Evolutionary conservation across 306 rosid genomes (phyloP).

Genomic region (Cicer arietinum): DNA sequence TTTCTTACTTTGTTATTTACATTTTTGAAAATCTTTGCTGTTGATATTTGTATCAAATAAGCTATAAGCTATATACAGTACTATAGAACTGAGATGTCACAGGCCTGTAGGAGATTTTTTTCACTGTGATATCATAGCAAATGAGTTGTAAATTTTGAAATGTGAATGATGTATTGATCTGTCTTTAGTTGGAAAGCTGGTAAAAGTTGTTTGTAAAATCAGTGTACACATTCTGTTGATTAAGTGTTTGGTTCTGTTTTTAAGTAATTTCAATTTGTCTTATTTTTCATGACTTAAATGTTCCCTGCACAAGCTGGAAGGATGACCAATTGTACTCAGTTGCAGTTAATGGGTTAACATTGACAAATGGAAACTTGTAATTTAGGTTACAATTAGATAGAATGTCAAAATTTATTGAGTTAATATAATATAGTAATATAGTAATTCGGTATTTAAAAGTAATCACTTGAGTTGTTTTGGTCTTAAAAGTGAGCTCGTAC

Average conservation of each 20-base stretch:
- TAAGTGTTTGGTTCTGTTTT: not conserved
- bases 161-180: not conserved
- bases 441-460: not conserved
- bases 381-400: not conserved
- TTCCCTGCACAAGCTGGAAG: not conserved
- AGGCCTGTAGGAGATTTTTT: slow-evolving; percentile 27
- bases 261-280: slow-evolving; percentile 12
- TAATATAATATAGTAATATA: not conserved
- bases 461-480: not conserved
- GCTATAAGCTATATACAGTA: not conserved
- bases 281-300: not conserved
- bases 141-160: slow-evolving; percentile 35
- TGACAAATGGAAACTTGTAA: not conserved
- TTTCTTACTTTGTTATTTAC: slow-evolving; percentile 16
- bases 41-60: slow-evolving; percentile 34
- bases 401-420: not conserved
- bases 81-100: slow-evolving; percentile 23
- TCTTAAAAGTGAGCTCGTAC: not conserved
- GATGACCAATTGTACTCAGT: slow-evolving; percentile 1
- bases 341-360: slow-evolving; percentile 12
- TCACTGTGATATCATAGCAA: slow-evolving; percentile 30
- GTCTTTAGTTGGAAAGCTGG: not conserved
- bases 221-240: slow-evolving; percentile 3
- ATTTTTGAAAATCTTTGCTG: slow-evolving; percentile 13
- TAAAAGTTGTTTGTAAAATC: slow-evolving; percentile 31